These are phyloP conservation scores for Populus ilicifolia DNA, from an alignment of 345 rosid genomes.

Conservation along the genomic window DNA sequence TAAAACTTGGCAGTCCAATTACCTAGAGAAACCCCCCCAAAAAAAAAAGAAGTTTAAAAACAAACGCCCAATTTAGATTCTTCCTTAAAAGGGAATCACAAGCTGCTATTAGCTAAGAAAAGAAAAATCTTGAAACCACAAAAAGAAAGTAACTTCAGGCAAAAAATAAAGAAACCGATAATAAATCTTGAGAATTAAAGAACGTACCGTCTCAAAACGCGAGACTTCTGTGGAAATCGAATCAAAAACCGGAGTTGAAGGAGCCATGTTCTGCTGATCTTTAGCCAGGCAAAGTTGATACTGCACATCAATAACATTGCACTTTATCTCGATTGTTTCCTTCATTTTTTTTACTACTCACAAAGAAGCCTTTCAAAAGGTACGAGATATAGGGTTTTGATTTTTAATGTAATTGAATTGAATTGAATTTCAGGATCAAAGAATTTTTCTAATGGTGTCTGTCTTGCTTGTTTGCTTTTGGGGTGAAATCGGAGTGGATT, in stretches of 20 bases:
- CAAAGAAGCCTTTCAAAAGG: conserved; percentile 15
- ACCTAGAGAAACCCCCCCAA: background rate
- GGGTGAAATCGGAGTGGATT: background rate
- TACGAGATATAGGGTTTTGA: background rate
- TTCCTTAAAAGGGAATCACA: background rate
- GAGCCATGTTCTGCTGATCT: conserved; percentile 23
- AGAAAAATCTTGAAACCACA: background rate
- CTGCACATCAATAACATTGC: conserved; percentile 29
- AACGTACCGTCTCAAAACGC: conserved; percentile 44
- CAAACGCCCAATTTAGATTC: background rate
- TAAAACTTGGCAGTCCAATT: background rate
- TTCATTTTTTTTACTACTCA: conserved; percentile 30
- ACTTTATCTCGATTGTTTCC: conserved; percentile 34
- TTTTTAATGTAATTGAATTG: background rate
- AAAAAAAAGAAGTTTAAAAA: no score
- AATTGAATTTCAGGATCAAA: background rate
- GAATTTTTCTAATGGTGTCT: background rate
- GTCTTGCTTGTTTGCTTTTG: background rate
- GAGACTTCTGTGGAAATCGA: conserved; percentile 40
- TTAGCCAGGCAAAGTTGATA: conserved; percentile 20
- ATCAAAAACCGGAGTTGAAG: conserved; percentile 32
- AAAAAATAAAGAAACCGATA: background rate
- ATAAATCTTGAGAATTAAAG: background rate
- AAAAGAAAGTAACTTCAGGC: background rate
- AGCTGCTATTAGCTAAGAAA: background rate